Conservation (phyloP, 768 basidiomycete species). For the Tricholoma hemisulphureum region DNA sequence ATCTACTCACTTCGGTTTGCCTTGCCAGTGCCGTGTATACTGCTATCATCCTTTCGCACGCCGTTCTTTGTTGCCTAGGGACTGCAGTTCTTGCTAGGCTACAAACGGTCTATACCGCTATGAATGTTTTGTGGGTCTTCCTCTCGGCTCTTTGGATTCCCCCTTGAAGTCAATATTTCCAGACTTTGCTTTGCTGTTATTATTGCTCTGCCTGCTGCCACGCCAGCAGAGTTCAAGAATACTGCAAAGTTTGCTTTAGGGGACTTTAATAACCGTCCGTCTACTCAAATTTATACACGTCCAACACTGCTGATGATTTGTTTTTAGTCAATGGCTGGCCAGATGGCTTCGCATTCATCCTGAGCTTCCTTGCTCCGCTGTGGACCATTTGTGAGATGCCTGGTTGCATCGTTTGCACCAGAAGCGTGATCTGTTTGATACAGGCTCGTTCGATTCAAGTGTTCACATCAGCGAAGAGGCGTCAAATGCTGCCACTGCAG, state of each 20-base stretch:
- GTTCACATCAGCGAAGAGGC: constrained; percentile 76
- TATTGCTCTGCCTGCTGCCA: constrained; percentile 65
- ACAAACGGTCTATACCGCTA: constrained; percentile 64
- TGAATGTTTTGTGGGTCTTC: constrained; percentile 64
- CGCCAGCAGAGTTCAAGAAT: constrained; percentile 59
- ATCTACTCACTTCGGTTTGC: not conserved
- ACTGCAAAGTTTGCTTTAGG: constrained; percentile 60
- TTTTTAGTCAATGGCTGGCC: constrained; percentile 53
- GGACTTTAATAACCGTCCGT: constrained; percentile 33
- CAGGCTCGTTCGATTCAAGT: constrained; percentile 49
- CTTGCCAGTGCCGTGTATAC: constrained; percentile 59
- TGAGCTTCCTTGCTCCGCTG: constrained; percentile 42
- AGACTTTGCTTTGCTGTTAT: constrained; percentile 66
- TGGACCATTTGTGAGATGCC: constrained; percentile 41
- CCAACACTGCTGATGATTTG: not conserved
- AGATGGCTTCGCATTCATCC: constrained; percentile 55
- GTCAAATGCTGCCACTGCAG: constrained; percentile 66
- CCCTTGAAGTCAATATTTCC: not conserved
- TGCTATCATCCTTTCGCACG: constrained; percentile 64
- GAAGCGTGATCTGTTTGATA: not conserved
- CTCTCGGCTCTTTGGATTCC: not conserved
- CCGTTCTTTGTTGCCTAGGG: constrained; percentile 64
- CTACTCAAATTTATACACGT: not conserved
- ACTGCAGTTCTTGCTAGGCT: constrained; percentile 65
- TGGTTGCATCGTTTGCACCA: not conserved